Conservation (phyloP, 129 eudicot genomes). For the Solidago caesia region DNA sequence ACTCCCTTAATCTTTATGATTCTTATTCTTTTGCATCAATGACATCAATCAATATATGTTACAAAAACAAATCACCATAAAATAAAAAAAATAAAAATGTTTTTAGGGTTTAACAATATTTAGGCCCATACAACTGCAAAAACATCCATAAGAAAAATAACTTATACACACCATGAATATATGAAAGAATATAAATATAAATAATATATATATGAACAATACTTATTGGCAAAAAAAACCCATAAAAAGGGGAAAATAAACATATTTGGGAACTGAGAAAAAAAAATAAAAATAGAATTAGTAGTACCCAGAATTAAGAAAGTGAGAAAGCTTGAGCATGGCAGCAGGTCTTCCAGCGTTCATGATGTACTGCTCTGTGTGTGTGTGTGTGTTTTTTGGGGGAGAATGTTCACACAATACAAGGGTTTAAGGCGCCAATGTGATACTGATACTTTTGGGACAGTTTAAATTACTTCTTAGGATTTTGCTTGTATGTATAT, state of each 20-base stretch:
- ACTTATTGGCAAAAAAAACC: background rate
- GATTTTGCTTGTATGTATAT: too few relatives aligned
- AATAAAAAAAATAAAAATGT: background rate
- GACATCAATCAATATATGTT: conserved; percentile 1
- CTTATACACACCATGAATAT: background rate
- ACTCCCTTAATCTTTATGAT: too few relatives aligned
- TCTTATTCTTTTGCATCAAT: too few relatives aligned
- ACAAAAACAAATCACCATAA: background rate
- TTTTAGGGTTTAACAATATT: background rate
- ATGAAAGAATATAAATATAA: background rate
- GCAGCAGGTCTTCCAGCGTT: conserved; percentile 26
- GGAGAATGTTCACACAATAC: background rate
- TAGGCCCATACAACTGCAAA: background rate
- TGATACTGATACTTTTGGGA: background rate
- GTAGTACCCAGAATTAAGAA: conserved; percentile 30
- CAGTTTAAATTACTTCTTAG: too few relatives aligned
- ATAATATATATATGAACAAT: background rate
- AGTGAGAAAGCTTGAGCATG: conserved; percentile 26
- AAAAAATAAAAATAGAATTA: background rate
- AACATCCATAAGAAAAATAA: background rate
- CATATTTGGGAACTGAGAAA: background rate
- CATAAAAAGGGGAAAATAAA: background rate
- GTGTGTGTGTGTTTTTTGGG: background rate
- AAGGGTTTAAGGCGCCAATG: conserved; percentile 28
- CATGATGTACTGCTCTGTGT: conserved; percentile 10